A percentile compares a stretch with the other conserved stretches of the same genome.
phyloP scores from a whole-genome alignment of 2,329 filamentous ascomycete species.

The Cladosporium sp. region DNA sequence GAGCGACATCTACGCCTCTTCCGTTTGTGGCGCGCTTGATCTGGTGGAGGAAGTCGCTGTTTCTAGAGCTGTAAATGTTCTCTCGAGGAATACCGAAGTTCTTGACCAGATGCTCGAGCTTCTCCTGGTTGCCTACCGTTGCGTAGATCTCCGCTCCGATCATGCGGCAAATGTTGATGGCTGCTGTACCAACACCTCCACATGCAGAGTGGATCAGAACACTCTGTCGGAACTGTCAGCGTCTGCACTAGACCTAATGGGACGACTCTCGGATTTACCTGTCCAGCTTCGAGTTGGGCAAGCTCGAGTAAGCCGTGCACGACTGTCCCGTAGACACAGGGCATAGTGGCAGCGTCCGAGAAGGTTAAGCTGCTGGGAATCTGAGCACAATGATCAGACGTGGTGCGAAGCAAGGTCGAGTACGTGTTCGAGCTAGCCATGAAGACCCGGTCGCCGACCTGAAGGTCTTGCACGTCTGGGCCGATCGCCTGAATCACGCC shows the following conservation, averaged over 20 bases:
- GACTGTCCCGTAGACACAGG: conserved; percentile 25
- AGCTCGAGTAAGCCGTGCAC: conserved; percentile 32
- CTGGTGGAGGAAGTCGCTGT: conserved; percentile 24
- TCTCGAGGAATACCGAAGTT: background rate
- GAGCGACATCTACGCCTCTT: conserved; percentile 18
- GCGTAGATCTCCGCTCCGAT: background rate
- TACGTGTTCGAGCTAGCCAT: background rate
- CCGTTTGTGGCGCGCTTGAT: conserved; percentile 19
- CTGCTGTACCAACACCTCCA: conserved; percentile 35
- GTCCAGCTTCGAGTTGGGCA: conserved; percentile 30
- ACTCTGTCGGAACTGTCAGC: background rate
- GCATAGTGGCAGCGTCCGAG: conserved; percentile 19
- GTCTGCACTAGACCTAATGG: too few relatives aligned
- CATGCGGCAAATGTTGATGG: conserved; percentile 4
- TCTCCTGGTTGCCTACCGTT: background rate
- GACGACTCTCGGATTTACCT: conserved; percentile 22
- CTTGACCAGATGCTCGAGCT: background rate
- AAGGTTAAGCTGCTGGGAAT: conserved; percentile 25
- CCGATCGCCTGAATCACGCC: background rate
- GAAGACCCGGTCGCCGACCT: background rate
- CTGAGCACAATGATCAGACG: conserved; percentile 24
- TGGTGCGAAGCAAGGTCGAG: background rate
- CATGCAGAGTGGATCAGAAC: conserved; percentile 38
- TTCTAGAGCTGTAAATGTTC: background rate
- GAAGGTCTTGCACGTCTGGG: background rate